phyloP scores from a whole-genome alignment of 805 yeast species.

The Saturnispora zaruensis region DNA sequence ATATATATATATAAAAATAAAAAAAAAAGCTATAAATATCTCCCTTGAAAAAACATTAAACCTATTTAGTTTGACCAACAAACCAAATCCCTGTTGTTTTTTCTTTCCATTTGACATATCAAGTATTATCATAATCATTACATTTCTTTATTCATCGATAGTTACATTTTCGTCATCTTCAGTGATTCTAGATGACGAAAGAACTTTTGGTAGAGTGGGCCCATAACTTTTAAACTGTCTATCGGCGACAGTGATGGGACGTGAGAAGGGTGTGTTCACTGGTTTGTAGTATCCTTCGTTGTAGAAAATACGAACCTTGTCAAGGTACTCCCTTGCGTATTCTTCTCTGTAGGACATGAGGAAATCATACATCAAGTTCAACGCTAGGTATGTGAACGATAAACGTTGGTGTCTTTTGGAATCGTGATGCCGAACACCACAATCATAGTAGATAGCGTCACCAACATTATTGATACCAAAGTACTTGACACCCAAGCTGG shows the following conservation, averaged over 20 bases:
- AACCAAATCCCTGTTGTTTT: not conserved
- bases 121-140: not conserved
- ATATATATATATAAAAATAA: not conserved
- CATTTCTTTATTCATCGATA: not conserved
- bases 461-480: constrained; percentile 30
- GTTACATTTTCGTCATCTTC: not conserved
- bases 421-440: constrained; percentile 23
- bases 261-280: constrained; percentile 14
- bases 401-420: constrained; percentile 25
- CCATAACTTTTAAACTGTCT: not conserved
- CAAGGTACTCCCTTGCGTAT: constrained; percentile 27
- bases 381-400: constrained; percentile 17
- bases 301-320: constrained; percentile 26
- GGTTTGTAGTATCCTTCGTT: constrained; percentile 25
- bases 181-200: constrained; percentile 12
- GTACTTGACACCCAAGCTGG: constrained; percentile 20
- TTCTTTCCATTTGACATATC: not conserved
- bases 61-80: not conserved
- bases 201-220: constrained; percentile 10
- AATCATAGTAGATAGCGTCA: constrained; percentile 28
- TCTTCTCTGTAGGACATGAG: constrained; percentile 27
- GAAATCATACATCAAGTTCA: constrained; percentile 27
- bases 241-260: constrained; percentile 13
- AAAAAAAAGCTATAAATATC: not conserved
- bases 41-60: not conserved